These are phyloP conservation scores for Jaminaea rosea DNA, from an alignment of 1,284 basidiomycete species.

Conservation along the genomic window DNA sequence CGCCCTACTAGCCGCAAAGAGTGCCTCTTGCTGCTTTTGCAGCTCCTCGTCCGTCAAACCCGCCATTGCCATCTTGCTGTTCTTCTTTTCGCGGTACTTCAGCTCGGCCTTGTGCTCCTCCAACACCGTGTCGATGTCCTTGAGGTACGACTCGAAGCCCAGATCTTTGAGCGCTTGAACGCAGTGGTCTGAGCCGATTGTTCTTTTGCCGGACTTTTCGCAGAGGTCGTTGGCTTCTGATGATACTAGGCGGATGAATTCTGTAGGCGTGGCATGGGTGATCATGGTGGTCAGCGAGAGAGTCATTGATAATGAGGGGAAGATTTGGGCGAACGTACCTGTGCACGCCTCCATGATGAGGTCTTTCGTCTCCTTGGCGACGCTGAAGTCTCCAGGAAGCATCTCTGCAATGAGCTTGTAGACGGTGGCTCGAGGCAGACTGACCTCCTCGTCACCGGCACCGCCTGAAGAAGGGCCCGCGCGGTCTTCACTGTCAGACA, in stretches of 20 bases:
- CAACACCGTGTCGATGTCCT: conserved; percentile 81
- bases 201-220: conserved; percentile 97
- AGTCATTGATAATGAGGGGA: neutral
- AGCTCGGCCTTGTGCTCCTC: conserved; percentile 91
- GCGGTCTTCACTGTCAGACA: neutral
- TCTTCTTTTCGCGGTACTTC: conserved; percentile 69
- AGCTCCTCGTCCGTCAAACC: conserved; percentile 87
- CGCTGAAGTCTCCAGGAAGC: conserved; percentile 77
- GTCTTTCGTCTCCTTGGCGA: conserved; percentile 91
- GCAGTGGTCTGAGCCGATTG: conserved; percentile 95
- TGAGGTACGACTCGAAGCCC: conserved; percentile 77
- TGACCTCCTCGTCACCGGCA: conserved; percentile 76
- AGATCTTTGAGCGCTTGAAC: conserved; percentile 81
- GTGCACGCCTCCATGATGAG: conserved; percentile 96
- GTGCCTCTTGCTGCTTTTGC: conserved; percentile 71
- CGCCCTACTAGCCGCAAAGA: conserved; percentile 76
- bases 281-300: too few relatives aligned
- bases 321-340: neutral
- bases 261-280: conserved; percentile 50
- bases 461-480: conserved; percentile 35
- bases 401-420: conserved; percentile 95
- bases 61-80: conserved; percentile 60
- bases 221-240: conserved; percentile 97
- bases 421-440: conserved; percentile 91
- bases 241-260: conserved; percentile 96